Conservation (phyloP, 371 early-diverging fungal genomes). For the Umbelopsis sp. region DNA sequence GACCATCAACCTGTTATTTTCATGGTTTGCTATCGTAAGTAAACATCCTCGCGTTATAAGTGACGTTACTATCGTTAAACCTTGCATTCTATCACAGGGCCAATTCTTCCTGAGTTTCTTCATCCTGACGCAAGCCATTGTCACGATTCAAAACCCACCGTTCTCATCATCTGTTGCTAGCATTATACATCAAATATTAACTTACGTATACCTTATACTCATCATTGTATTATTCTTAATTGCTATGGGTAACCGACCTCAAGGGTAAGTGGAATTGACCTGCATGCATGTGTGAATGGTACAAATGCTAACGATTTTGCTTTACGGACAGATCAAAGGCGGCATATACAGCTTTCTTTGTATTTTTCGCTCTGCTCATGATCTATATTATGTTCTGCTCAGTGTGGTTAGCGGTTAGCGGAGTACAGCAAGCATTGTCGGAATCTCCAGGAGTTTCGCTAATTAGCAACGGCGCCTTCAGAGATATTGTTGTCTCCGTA, state of each 20-base stretch:
- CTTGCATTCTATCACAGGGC: conserved; percentile 38
- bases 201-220: conserved; percentile 65
- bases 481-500: conserved; percentile 83
- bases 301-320: not conserved
- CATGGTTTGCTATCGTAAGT: conserved; percentile 76
- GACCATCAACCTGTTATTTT: conserved; percentile 64
- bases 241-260: conserved; percentile 83
- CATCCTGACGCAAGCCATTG: conserved; percentile 59
- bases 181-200: conserved; percentile 42
- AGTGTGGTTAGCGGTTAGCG: conserved; percentile 52
- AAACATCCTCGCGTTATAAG: conserved; percentile 5
- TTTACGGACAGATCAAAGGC: conserved; percentile 33
- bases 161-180: conserved; percentile 34
- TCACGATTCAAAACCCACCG: conserved; percentile 34
- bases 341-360: conserved; percentile 46
- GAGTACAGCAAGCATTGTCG: conserved; percentile 33
- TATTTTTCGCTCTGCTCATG: conserved; percentile 61
- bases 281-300: not conserved
- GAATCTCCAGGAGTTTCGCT: conserved; percentile 21
- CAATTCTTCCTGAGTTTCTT: conserved; percentile 84
- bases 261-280: conserved; percentile 47
- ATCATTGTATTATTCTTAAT: conserved; percentile 69
- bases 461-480: conserved; percentile 59
- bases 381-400: conserved; percentile 63
- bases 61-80: not conserved